These are phyloP conservation scores for Mrakia gelida DNA, from an alignment of 768 basidiomycete species.

Conservation along the genomic window DNA sequence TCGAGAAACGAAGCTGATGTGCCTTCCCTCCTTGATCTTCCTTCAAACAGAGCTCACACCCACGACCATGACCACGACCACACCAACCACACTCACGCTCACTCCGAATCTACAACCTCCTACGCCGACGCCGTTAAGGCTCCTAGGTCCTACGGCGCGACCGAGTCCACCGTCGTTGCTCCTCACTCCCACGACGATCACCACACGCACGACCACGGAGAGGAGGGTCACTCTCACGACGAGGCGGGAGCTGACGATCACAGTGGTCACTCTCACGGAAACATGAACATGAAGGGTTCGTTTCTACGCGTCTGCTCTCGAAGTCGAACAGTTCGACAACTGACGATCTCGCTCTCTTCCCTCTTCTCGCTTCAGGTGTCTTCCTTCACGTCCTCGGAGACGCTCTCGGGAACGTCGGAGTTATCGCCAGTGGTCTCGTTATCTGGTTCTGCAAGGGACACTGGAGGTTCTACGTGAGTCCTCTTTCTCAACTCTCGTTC, in stretches of 20 bases:
- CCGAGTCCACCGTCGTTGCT: neutral
- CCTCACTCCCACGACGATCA: constrained; percentile 22
- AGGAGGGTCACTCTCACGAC: constrained; percentile 42
- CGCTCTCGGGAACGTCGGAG: constrained; percentile 87
- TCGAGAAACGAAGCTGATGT: neutral
- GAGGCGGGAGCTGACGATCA: constrained; percentile 37
- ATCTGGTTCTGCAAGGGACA: constrained; percentile 62
- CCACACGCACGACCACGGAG: constrained; percentile 34
- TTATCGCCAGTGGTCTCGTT: constrained; percentile 88
- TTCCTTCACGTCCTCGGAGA: constrained; percentile 78
- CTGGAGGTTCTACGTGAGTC: constrained; percentile 38
- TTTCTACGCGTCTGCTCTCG: neutral
- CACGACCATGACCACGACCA: neutral
- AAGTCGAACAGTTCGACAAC: neutral
- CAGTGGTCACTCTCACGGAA: constrained; percentile 48
- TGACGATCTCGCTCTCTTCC: neutral
- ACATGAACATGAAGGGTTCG: constrained; percentile 94
- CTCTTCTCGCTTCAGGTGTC: constrained; percentile 43
- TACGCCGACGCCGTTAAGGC: constrained; percentile 22
- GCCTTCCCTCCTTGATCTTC: neutral
- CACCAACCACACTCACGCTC: constrained; percentile 29
- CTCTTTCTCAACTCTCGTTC: neutral
- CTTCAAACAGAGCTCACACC: too few species aligned
- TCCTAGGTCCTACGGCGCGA: constrained; percentile 23
- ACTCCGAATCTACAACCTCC: constrained; percentile 31